phyloP scores from a whole-genome alignment of 257 asterid genomes.

The Apocynum venetum region DNA sequence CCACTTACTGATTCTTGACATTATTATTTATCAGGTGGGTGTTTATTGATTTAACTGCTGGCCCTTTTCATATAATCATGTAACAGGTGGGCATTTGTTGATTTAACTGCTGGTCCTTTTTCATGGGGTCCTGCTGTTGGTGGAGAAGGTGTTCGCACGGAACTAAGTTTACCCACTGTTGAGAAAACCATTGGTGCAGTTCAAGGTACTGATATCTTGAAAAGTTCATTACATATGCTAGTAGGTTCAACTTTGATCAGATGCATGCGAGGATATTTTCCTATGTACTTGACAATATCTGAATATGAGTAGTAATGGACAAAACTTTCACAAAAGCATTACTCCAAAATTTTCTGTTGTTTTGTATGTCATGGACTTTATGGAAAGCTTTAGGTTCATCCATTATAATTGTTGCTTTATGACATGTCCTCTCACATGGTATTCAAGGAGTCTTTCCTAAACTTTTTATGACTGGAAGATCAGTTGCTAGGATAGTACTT shows the following conservation, averaged over 20 bases:
- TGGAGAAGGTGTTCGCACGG: conserved; percentile 99
- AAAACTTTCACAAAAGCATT: neutral
- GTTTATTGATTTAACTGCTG: conserved; percentile 86
- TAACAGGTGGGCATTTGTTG: conserved; percentile 95
- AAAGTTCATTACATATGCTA: neutral
- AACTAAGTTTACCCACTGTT: conserved; percentile 85
- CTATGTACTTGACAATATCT: neutral
- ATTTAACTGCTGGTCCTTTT: conserved; percentile 95
- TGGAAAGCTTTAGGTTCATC: neutral
- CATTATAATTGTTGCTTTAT: neutral
- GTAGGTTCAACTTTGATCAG: neutral
- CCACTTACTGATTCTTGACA: conserved; percentile 7
- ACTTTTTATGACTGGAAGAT: neutral
- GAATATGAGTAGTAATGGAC: neutral
- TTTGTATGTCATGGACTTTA: neutral
- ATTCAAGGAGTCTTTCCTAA: neutral
- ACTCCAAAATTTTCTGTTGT: neutral
- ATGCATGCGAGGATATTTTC: neutral
- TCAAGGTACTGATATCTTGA: conserved; percentile 48
- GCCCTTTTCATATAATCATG: conserved; percentile 51
- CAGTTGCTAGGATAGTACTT: neutral
- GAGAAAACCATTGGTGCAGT: conserved; percentile 93
- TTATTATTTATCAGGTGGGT: conserved; percentile 76
- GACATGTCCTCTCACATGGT: neutral
- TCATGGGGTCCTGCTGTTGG: conserved; percentile 99